Base-by-base conservation (phyloP, 1,139 yeast genomes). In the Kodamaea arcana region DNA sequence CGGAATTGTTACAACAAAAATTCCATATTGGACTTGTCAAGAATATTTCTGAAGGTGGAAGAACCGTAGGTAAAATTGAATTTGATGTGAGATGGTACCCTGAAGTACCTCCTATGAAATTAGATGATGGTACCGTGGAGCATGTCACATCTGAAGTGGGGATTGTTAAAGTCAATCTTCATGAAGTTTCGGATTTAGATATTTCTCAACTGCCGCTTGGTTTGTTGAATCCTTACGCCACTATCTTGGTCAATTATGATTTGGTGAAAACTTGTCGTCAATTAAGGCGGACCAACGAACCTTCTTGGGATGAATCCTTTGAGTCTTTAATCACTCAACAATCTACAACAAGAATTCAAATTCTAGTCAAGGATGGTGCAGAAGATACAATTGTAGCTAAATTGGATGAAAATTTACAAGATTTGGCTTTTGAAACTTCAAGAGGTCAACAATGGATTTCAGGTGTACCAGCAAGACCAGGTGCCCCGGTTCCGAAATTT, bases 171-270 rank as follows among this genome's bases (percentile, higher is more conserved):
- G 58, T 92, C 36, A 75, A 77, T 16, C 67, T 92, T 37, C 82
- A 83, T 46, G 82, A 80, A 47, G 92, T 88, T 30, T 75, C 75
- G 44, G 76, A 80, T 39, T 71, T 92, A 52, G 94, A 85, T 51
- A 62, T 73, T 26, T 64, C 80, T 3, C 58, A 69, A 33, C 77
- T 94, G 1, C 65, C 80, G 40, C 69, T 83, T 42, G 96, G 95
- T 31, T 71, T 70, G 36, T 62, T 83, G 52, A 80, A 82, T 48
- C 85, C 92, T 18, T 79, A 72, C 52, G 87, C 87, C 9, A 85
- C 80, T 47, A 58, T 83, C 16, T 78, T 60, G 47, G 57, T 81
- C 36, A 77, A 81, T 51, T 72, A 70, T 30, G 71, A 78, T 42
- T 60, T 75, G 37, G 68, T 71, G 11, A 73, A 73, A 48, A 60